Conservation (phyloP, 2,329 filamentous ascomycete genomes). For the Cladosporium sp. region DNA sequence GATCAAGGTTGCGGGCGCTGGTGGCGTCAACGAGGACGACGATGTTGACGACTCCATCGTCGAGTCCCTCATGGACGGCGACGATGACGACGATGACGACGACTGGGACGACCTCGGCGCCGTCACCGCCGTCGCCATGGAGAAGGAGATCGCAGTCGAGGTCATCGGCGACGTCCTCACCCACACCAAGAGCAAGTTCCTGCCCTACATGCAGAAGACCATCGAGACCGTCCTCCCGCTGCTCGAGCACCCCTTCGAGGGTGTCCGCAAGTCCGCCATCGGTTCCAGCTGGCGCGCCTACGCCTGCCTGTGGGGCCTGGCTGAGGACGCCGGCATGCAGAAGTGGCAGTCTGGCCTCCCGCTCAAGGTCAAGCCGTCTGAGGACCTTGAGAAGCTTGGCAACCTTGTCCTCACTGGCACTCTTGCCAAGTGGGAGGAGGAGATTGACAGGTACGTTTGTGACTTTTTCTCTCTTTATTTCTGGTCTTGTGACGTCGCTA, state of each 20-base stretch:
- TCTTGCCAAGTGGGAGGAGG: conserved; percentile 77
- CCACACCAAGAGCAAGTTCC: conserved; percentile 71
- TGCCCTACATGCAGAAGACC: conserved; percentile 83
- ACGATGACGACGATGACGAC: conserved; percentile 69
- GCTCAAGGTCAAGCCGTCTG: conserved; percentile 69
- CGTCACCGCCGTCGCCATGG: conserved; percentile 81
- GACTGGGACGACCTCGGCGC: conserved; percentile 79
- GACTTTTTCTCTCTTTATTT: conserved; percentile 12
- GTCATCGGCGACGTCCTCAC: conserved; percentile 89
- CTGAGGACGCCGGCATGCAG: conserved; percentile 67
- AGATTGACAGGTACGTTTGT: conserved; percentile 80
- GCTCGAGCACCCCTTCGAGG: conserved; percentile 84
- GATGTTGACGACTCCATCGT: conserved; percentile 50
- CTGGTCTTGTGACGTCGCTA: conserved; percentile 2
- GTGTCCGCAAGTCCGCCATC: conserved; percentile 85
- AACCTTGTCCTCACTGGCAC: conserved; percentile 81
- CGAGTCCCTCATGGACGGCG: conserved; percentile 45
- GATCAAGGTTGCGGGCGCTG: conserved; percentile 66
- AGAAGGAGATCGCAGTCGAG: conserved; percentile 96
- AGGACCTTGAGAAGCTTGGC: conserved; percentile 76
- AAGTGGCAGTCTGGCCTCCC: conserved; percentile 91
- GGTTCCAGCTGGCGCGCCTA: conserved; percentile 91
- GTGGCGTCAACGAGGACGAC: conserved; percentile 41
- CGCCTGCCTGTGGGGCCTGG: conserved; percentile 80
- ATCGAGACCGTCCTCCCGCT: conserved; percentile 75